Evolutionary conservation across 1,284 basidiomycete species (phyloP).

Genomic region (Kwoniella shivajii): DNA sequence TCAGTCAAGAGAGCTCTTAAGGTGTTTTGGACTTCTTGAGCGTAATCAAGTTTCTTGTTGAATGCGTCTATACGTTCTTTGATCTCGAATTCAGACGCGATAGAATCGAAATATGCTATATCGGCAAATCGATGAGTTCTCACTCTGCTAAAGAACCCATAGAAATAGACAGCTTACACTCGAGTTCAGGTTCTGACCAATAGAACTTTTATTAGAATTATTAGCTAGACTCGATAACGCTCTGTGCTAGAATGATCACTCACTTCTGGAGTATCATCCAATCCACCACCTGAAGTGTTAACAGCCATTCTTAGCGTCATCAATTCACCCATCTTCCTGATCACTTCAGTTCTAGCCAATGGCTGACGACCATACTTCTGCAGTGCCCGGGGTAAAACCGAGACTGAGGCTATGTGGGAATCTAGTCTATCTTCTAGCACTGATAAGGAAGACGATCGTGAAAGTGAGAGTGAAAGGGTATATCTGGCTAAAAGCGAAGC

Average conservation of each 20-base stretch:
- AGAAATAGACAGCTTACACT: constrained; percentile 59
- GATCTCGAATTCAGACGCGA: constrained; percentile 80
- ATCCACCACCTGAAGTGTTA: constrained; percentile 83
- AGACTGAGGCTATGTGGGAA: constrained; percentile 75
- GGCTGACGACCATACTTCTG: constrained; percentile 78
- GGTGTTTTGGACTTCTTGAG: constrained; percentile 68
- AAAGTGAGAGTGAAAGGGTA: constrained; percentile 83
- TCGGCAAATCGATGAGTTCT: background rate
- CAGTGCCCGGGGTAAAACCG: constrained; percentile 71
- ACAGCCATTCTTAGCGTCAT: constrained; percentile 85
- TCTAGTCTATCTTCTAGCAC: constrained; percentile 80
- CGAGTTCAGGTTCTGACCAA: constrained; percentile 85
- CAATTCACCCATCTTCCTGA: constrained; percentile 83
- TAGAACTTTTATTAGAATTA: constrained; percentile 65
- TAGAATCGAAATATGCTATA: constrained; percentile 75
- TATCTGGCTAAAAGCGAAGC: constrained; percentile 74
- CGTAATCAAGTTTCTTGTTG: constrained; percentile 91
- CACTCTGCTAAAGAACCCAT: background rate
- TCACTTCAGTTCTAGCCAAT: constrained; percentile 72
- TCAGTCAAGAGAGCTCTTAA: constrained; percentile 76
- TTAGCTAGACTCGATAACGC: constrained; percentile 2
- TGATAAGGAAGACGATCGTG: constrained; percentile 79
- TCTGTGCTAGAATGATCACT: background rate
- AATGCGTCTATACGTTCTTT: constrained; percentile 73
- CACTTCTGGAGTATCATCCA: constrained; percentile 72